Base-by-base conservation (phyloP, 352 stramenopile species). In the Phytophthora foliorum region DNA sequence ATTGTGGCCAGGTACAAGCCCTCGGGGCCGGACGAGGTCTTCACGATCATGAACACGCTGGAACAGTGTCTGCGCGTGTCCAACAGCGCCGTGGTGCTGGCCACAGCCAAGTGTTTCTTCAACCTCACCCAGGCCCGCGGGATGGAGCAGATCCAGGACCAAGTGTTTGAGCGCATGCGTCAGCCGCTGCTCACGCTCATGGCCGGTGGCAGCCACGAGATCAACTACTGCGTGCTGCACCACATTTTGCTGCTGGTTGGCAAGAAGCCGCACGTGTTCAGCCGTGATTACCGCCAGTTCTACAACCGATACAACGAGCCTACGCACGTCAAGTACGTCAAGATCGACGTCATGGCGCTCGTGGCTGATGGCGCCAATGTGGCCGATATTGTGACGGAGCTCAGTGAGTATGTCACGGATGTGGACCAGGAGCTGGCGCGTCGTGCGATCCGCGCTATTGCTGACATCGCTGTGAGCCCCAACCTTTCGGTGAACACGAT, bases 261-360 rank as follows among this genome's bases (percentile, higher is more conserved):
- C 50, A 95, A 98, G 67, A 94, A 92, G 63, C 95, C 97, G 22
- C 93, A 96, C 51, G 88, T 99, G 6, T 99, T 99, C 76, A 94
- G 98, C 56, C 92, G 97, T 67, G 97, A 99, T 73, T 99, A 99
- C 74, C 91, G 97, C 54, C 96, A 99, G 75, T 98, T 98, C 68
- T 99, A 99, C 81, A 97, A 97, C 56, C 90, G 96, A 54, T 99
- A 99, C 82, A 98, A 99, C 77, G 98, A 99, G 82, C 98, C 97
- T 11, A 98, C 95, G 21, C 89, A 98, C 72, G 96, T 99, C 63
- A 99, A 99, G 77, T 98, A 98, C 74, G 86, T 98, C 50, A 99
- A 99, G 84, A 92, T 99, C 42, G 80, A 97, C 56, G 92, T 99
- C 45, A 75, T 99, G 22, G 90, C 97, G n/a, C 84, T 94, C 32